phyloP scores from a whole-genome alignment of 164 flowering plant species.

The grape (Vitis vinifera) region DNA sequence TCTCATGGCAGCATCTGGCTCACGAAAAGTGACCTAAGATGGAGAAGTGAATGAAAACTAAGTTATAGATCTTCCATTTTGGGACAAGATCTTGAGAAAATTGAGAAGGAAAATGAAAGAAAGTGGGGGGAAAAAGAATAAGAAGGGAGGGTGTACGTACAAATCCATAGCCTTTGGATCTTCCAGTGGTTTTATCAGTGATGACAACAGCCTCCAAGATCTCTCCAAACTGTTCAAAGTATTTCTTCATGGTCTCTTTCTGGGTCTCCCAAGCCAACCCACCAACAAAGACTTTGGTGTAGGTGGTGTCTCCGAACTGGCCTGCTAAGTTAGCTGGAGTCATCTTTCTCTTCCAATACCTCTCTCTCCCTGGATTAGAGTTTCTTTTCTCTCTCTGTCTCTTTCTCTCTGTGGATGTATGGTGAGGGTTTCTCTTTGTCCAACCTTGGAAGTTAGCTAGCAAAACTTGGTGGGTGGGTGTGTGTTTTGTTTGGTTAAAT shows the following conservation, averaged over 20 bases:
- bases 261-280: slow-evolving; percentile 98
- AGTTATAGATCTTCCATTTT: slow-evolving; percentile 11
- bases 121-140: background rate
- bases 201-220: slow-evolving; percentile 96
- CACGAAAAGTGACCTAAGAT: slow-evolving; percentile 80
- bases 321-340: slow-evolving; percentile 49
- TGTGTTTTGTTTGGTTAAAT: too few relatives aligned
- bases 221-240: slow-evolving; percentile 93
- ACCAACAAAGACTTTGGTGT: slow-evolving; percentile 94
- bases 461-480: too few relatives aligned
- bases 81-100: slow-evolving; percentile 12
- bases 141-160: slow-evolving; percentile 35
- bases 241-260: slow-evolving; percentile 81
- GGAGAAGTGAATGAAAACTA: background rate
- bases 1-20: slow-evolving; percentile 85
- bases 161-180: slow-evolving; percentile 98
- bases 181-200: slow-evolving; percentile 85
- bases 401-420: too few relatives aligned
- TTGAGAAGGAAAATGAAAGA: background rate
- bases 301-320: slow-evolving; percentile 89
- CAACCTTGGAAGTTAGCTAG: too few relatives aligned
- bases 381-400: too few relatives aligned
- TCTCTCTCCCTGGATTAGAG: background rate
- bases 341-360: slow-evolving; percentile 20
- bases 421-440: too few relatives aligned